phyloP scores from a whole-genome alignment of 306 rosid species.

The Fagus sylvatica region DNA sequence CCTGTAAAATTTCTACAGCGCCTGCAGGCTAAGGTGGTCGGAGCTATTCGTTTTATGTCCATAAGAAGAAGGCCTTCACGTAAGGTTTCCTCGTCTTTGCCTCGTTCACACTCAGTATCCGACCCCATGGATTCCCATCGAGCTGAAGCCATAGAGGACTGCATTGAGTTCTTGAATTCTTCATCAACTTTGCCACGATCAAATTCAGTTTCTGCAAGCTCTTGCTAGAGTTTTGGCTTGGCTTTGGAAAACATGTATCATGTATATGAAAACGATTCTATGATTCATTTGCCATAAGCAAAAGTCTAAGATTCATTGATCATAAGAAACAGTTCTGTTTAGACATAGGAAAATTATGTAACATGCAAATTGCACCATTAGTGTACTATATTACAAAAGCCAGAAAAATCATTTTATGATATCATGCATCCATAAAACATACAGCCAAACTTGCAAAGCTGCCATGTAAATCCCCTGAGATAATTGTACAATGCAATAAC shows the following conservation, averaged over 20 bases:
- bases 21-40: conserved; percentile 63
- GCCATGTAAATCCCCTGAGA: neutral
- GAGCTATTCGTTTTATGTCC: conserved; percentile 51
- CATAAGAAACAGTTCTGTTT: neutral
- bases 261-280: conserved; percentile 13
- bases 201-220: conserved; percentile 44
- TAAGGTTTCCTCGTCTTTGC: conserved; percentile 72
- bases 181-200: conserved; percentile 72
- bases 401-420: neutral
- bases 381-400: neutral
- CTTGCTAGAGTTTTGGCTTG: conserved; percentile 12
- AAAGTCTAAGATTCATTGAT: neutral
- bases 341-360: neutral
- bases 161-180: conserved; percentile 85
- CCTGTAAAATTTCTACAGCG: conserved; percentile 56
- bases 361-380: neutral
- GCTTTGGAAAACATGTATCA: conserved; percentile 26
- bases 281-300: neutral
- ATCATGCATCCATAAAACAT: too few species aligned
- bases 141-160: conserved; percentile 81
- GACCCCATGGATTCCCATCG: conserved; percentile 70
- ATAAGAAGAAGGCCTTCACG: conserved; percentile 55
- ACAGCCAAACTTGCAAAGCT: neutral
- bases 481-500: neutral
- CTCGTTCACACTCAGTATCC: conserved; percentile 66